Evolutionary conservation across 1,284 basidiomycete species (phyloP), one percentile per base, ranked within the genome.

Genomic region (Ceratobasidium sp.): DNA sequence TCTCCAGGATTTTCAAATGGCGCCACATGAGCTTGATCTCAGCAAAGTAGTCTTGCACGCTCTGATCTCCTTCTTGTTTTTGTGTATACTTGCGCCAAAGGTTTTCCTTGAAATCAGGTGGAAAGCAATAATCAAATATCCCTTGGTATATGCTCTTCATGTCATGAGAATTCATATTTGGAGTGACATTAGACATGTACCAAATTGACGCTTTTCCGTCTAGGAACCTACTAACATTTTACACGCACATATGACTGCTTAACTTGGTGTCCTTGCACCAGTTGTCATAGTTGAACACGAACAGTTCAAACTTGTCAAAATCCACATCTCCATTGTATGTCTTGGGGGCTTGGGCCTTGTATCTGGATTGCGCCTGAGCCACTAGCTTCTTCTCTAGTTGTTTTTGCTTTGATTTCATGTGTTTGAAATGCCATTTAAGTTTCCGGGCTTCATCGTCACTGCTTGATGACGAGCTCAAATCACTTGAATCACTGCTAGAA

Each of bases 61-160:
- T 38, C 1, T 27, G 27, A 1, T 74, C 68, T 1, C 81, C 80
- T 66, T 82, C 81, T 16, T 16, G 33, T 3, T 79, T 52, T 0
- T 66, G 54, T 0, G 60, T 27, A 8, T 83, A 79, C 50, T 80
- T 70, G 7, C 79, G 69, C 0, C 80, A 68, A 77, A 82, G 79
- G 41, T 82, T 76, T 1, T 81, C 55, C 1, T 84, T 80, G 78
- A 84, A 88, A 46, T 87, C 82, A 0, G 84, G 75, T 0, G 86
- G 86, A 82, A 88, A 88, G 69, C 87, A 87, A 77, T 86, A 85
- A 78, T 88, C 83, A 77, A 86, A 88, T 3, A 88, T 41, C 46
- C 33, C 59, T 46, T 66, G 33, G 20, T 67, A 68, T 27, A 67
- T 48, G 8, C 4, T 59, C n/a, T 68, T 50, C 38, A 78, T 64